Base-by-base conservation (phyloP, 2,329 filamentous ascomycete genomes). In the Cladosporium velox region DNA sequence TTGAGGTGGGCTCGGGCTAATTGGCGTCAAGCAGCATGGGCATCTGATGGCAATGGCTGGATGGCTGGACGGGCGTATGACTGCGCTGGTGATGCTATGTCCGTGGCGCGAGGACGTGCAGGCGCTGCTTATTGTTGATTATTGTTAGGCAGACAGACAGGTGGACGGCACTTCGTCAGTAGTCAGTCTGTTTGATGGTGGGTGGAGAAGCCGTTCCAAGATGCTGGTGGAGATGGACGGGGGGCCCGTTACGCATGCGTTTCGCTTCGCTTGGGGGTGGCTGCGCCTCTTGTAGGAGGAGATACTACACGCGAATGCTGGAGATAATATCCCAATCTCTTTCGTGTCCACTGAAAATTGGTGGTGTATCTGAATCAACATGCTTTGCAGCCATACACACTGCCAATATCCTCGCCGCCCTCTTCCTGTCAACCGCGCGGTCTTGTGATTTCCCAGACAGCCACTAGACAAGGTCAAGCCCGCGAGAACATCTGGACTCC, bases 21-120 rank as follows among this genome's bases (percentile, higher is more conserved):
- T 55, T 47, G 41, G 35, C 24, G 12, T 28, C 24, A 18, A 15
- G 24, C 26, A 52, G 59, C 59, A 61, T 61, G 59, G 30, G 59
- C 59, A 52, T 44, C 24, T 7, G 59, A 18, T 59, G 57, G 57
- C 1, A 5, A 47, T 47, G 41, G 41, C n/a, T 21, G 5, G 38
- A 44, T 18, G 18, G 18, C 28, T 30, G 28, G 28, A 6, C 6
- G 12, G 38, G 12, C 11, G 6, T n/a, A 10, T n/a, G 18, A 10
- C 5, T 18, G 38, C 18, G 18, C 11, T 44, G 38, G 18, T 44
- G 41, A 21, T 47, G n/a, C 18, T 47, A 21, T 47, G 41, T 15
- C 7, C 15, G 35, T 18, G 35, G 35, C 6, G 35, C 14, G 15
- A 47, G 41, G 18, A 47, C 41, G 18, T 47, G 8, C 18, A n/a